phyloP scores from a whole-genome alignment of 305 asterid species.

The Fraxinus latifolia region DNA sequence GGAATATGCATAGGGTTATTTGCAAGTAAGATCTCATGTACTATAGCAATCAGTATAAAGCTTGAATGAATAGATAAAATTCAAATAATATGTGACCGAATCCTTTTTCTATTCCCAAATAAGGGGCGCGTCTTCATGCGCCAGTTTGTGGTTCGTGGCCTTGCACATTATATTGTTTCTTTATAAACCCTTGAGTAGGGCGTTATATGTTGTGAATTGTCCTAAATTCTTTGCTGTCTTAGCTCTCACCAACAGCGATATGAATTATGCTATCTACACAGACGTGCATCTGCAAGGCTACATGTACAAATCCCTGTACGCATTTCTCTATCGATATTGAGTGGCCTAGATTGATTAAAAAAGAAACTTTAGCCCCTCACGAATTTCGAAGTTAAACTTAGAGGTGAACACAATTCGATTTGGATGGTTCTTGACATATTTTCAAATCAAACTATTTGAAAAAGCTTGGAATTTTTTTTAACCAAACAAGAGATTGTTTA shows the following conservation, averaged over 20 bases:
- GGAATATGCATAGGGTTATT: not conserved
- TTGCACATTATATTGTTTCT: not conserved
- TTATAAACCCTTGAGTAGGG: not conserved
- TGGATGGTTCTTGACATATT: not conserved
- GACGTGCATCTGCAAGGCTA: not conserved
- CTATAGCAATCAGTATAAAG: not conserved
- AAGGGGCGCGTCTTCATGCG: not conserved
- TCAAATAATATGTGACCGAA: not conserved
- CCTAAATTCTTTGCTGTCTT: not conserved
- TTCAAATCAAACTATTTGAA: not conserved
- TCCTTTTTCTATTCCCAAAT: not conserved
- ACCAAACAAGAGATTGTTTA: not conserved
- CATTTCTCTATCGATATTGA: not conserved
- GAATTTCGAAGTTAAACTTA: not conserved
- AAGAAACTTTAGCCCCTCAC: not conserved
- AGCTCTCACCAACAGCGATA: not conserved
- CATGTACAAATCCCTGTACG: not conserved
- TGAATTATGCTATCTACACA: not conserved
- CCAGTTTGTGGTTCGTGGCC: not conserved
- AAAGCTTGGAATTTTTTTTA: not conserved
- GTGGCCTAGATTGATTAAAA: not conserved
- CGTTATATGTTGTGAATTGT: not conserved
- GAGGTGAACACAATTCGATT: not conserved
- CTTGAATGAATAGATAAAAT: not conserved
- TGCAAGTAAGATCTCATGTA: not conserved